A percentile compares a stretch with the other conserved stretches of the same genome.
Conservation (phyloP, 2,329 filamentous ascomycete genomes). For the Ascochyta rabiei region DNA sequence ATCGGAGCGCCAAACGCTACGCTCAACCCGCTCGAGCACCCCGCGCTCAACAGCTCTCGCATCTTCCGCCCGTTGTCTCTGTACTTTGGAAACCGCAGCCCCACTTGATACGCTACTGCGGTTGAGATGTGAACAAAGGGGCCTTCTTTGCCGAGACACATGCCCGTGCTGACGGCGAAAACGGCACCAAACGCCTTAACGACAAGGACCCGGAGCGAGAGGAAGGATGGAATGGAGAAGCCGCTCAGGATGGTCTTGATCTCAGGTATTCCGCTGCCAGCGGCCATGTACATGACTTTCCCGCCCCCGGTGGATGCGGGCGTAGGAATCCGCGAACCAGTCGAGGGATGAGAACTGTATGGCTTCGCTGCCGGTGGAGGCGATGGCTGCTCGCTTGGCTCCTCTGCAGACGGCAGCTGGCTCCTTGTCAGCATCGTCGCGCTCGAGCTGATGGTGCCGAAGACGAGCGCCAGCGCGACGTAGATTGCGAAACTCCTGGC, state of each 20-base stretch:
- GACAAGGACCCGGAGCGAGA: constrained; percentile 61
- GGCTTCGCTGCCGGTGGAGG: constrained; percentile 6
- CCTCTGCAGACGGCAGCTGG: constrained; percentile 54
- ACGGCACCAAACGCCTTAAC: constrained; percentile 65
- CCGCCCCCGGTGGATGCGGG: constrained; percentile 33
- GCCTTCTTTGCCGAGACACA: constrained; percentile 67
- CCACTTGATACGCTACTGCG: constrained; percentile 62
- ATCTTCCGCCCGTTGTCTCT: constrained; percentile 63
- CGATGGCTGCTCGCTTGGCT: constrained; percentile 20
- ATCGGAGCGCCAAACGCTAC: constrained; percentile 69
- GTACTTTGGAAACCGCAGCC: constrained; percentile 61
- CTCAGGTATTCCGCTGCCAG: constrained; percentile 65
- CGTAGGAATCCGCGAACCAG: not conserved
- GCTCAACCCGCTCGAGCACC: constrained; percentile 63
- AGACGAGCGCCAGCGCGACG: constrained; percentile 56
- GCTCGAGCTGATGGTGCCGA: constrained; percentile 57
- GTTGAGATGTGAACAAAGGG: constrained; percentile 68
- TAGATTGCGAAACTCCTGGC: constrained; percentile 55
- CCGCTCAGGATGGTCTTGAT: constrained; percentile 67
- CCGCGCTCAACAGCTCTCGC: constrained; percentile 63
- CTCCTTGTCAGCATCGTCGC: constrained; percentile 59
- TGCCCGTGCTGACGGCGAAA: constrained; percentile 64
- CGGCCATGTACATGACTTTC: constrained; percentile 65
- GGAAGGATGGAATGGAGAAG: constrained; percentile 65
- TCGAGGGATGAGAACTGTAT: not conserved